These are phyloP conservation scores for Aquilaria agallochum DNA, from an alignment of 441 rosid species.

Conservation along the genomic window DNA sequence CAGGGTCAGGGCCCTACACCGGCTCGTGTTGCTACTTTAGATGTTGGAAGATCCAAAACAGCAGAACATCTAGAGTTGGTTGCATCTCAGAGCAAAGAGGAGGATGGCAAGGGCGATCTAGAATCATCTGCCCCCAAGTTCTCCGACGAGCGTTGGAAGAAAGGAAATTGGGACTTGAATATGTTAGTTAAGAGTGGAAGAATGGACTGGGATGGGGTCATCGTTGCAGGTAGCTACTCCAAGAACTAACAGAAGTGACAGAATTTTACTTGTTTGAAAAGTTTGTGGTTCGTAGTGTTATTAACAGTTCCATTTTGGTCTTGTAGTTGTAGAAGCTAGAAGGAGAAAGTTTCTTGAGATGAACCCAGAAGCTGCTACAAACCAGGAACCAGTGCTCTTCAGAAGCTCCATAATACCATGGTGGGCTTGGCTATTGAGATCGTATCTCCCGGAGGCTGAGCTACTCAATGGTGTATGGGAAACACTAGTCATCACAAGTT, in stretches of 20 bases:
- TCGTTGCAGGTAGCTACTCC: constrained; percentile 31
- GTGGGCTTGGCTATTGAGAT: constrained; percentile 54
- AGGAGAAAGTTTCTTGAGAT: constrained; percentile 51
- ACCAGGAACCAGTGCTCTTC: constrained; percentile 47
- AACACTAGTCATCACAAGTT: neutral
- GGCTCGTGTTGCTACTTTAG: constrained; percentile 21
- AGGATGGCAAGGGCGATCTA: constrained; percentile 12
- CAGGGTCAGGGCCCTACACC: constrained; percentile 17
- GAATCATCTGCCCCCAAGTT: constrained; percentile 27
- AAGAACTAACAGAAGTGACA: neutral
- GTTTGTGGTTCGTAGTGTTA: neutral
- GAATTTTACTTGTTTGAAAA: no score
- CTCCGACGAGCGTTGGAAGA: constrained; percentile 37
- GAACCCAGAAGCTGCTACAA: constrained; percentile 39
- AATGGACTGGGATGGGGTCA: constrained; percentile 49
- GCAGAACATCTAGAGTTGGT: constrained; percentile 17
- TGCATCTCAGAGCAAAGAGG: constrained; percentile 3
- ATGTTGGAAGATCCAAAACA: constrained; percentile 16
- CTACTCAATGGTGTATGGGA: constrained; percentile 33
- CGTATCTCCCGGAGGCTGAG: constrained; percentile 54
- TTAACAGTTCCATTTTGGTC: neutral
- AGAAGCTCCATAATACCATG: constrained; percentile 52
- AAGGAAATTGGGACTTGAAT: constrained; percentile 53
- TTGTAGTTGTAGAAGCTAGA: constrained; percentile 43
- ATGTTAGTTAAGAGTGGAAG: constrained; percentile 45